Evolutionary conservation across 1,284 basidiomycete genomes (phyloP), one percentile per base, ranked within the genome.

Genomic region (Boletus smithii): DNA sequence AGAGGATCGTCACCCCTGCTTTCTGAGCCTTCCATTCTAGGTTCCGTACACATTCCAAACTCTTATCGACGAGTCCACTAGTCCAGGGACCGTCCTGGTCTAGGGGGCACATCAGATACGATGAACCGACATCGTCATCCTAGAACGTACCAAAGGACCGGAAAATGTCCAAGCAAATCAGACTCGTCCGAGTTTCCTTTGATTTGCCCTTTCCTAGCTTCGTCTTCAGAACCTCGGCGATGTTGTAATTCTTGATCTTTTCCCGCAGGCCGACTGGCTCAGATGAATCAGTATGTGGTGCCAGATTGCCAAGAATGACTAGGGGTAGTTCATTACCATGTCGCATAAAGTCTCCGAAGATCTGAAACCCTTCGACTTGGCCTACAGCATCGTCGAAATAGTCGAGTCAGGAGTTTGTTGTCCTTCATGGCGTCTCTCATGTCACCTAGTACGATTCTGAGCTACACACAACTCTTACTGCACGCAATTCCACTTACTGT

Each of bases 371-470:
- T 42, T 61, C 58, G 4, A 63, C 44, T 5, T 14, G 41, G n/a
- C 62, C 61, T 1, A 61, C 48, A 8, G 60, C 51, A 33, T 65
- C 62, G 5, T 65, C 58, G 9, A 61, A 65, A n/a, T 55, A 65
- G 41, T 65, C 48, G 26, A 53, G 34, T 20, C 37, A 61, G 40
- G 8, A 23, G 9, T 7, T 44, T 13, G 1, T 46, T 41, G 4
- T 42, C 5, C 6, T 43, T 44, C 9, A 65, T 24, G 2, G 14
- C 22, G 10, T 35, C 31, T 20, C 44, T 39, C 59, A 62, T 57
- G 27, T 62, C 56, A 0, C 3, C 62, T 61, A 17, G 14, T 3
- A 17, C 18, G 11, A 29, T 16, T 10, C 11, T 17, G n/a, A 44
- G 5, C 17, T 23, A 17, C 8, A 14, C 4, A 8, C 10, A 4